Evolutionary conservation across 129 eudicot species (phyloP).

Genomic region (Tanacetum coccineum): DNA sequence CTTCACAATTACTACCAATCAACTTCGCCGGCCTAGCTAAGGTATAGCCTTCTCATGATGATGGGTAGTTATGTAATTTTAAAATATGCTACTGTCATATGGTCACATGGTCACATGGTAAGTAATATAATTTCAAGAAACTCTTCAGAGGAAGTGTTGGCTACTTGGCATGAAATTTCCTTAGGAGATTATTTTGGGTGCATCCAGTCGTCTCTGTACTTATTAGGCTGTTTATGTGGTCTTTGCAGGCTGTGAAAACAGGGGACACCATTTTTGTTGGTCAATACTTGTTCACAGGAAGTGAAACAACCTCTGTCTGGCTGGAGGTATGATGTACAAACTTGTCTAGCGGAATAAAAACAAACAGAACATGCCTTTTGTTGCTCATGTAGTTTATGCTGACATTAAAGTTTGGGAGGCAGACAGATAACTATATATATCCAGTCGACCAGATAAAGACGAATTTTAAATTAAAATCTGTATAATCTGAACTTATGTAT

Average conservation of each 20-base stretch:
- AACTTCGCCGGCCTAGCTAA: conserved; percentile 67
- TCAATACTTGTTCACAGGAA: conserved; percentile 89
- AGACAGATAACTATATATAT: conserved; percentile 11
- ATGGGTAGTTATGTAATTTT: conserved; percentile 2
- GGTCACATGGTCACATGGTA: background rate
- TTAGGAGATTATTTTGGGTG: background rate
- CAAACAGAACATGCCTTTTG: background rate
- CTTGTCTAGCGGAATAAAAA: background rate
- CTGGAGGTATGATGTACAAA: conserved; percentile 57
- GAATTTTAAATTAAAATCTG: background rate
- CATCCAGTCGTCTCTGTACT: background rate
- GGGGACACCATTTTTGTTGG: conserved; percentile 96
- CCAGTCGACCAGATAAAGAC: too few relatives aligned
- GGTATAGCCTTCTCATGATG: conserved; percentile 37
- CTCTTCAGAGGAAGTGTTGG: background rate
- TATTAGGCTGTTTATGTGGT: conserved; percentile 21
- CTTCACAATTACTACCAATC: conserved; percentile 68
- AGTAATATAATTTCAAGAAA: background rate
- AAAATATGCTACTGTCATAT: background rate
- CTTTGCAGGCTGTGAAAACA: conserved; percentile 72
- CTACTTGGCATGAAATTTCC: background rate
- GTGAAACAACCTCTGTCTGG: conserved; percentile 97
- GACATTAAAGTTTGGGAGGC: conserved; percentile 8
- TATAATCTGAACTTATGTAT: conserved; percentile 20
- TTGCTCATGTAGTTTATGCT: background rate